Percentiles rank a stretch among this genome's conserved stretches.
These are phyloP conservation scores for Cornus controversa DNA, from an alignment of 148 eudicot genomes.

Conservation along the genomic window DNA sequence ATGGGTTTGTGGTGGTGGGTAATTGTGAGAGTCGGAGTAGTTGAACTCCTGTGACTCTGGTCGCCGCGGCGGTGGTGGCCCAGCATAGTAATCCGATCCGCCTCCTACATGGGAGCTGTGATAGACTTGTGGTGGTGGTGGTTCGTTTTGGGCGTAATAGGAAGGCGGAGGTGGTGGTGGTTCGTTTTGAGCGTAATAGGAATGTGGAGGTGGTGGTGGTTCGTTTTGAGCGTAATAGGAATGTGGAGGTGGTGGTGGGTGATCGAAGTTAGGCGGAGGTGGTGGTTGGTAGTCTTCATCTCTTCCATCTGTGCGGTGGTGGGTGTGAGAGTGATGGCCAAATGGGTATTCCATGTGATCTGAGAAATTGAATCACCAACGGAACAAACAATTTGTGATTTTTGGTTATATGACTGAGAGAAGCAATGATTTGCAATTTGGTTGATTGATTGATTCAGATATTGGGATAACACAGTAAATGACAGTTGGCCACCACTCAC, in stretches of 20 bases:
- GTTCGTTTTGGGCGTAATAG: too few species aligned
- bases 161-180: conserved; percentile 23
- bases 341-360: conserved; percentile 32
- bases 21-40: not conserved
- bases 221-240: conserved; percentile 11
- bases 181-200: too few species aligned
- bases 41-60: not conserved
- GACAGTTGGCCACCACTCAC: too few species aligned
- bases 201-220: conserved; percentile 24
- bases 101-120: conserved; percentile 17
- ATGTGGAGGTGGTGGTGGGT: conserved; percentile 24
- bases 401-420: too few species aligned
- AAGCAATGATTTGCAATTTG: too few species aligned
- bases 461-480: too few species aligned
- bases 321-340: conserved; percentile 29
- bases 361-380: too few species aligned
- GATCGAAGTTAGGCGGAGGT: conserved; percentile 23
- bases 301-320: conserved; percentile 17
- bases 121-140: conserved; percentile 16
- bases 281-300: conserved; percentile 33
- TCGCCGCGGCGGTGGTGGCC: conserved; percentile 2
- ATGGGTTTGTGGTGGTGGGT: conserved; percentile 10
- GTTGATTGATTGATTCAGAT: too few species aligned
- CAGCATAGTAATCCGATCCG: not conserved
- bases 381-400: too few species aligned